Conservation (phyloP, 352 stramenopile genomes). For the Blastocystis sp. region DNA sequence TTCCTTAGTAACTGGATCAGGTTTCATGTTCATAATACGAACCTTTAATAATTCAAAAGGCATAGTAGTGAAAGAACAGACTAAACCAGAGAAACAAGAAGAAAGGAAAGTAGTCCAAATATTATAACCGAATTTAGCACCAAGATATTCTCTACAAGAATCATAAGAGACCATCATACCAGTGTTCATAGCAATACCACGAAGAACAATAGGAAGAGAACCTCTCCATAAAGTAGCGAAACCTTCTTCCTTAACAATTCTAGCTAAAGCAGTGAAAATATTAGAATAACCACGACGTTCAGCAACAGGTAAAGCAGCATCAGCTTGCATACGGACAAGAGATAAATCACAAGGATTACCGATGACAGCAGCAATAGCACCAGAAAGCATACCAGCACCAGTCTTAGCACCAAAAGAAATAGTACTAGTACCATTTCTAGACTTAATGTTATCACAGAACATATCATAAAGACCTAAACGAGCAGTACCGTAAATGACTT, state of each 20-base stretch:
- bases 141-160: conserved; percentile 52
- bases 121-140: too few relatives aligned
- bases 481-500: conserved; percentile 49
- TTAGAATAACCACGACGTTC: conserved; percentile 92
- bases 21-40: conserved; percentile 86
- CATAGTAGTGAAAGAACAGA: conserved; percentile 80
- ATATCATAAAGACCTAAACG: conserved; percentile 45
- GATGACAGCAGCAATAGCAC: conserved; percentile 59
- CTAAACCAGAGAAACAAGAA: conserved; percentile 94
- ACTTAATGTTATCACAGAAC: conserved; percentile 41
- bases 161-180: conserved; percentile 98
- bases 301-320: conserved; percentile 66
- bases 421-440: conserved; percentile 38
- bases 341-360: conserved; percentile 92
- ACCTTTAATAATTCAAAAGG: conserved; percentile 96
- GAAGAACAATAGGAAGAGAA: conserved; percentile 67
- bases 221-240: conserved; percentile 66
- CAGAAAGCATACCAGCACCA: conserved; percentile 38
- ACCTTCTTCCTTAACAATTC: conserved; percentile 64
- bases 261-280: conserved; percentile 78
- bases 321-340: conserved; percentile 85
- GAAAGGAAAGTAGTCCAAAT: too few relatives aligned
- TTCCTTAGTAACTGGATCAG: conserved; percentile 60
- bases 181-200: conserved; percentile 92
- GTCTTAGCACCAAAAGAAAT: conserved; percentile 43